phyloP scores from a whole-genome alignment of 2,329 filamentous ascomycete species.

The Ceratocystis huliohia region DNA sequence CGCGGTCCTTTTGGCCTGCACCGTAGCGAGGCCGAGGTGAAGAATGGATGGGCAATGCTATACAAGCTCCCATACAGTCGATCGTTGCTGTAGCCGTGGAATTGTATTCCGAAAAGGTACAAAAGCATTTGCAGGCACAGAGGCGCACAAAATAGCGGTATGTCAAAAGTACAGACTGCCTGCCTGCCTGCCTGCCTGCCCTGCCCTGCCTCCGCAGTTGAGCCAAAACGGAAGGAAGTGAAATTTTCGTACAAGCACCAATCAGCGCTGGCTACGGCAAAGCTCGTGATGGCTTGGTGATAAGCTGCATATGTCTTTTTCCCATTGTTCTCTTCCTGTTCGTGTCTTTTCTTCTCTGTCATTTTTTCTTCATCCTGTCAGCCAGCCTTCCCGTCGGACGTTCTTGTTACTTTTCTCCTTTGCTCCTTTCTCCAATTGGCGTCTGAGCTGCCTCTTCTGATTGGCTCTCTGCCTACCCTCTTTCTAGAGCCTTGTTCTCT shows the following conservation, averaged over 20 bases:
- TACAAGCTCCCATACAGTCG: no score
- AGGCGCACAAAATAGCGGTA: no score
- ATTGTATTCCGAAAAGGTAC: no score
- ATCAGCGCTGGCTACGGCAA: neutral
- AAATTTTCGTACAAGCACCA: neutral
- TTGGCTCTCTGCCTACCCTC: neutral
- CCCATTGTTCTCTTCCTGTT: neutral
- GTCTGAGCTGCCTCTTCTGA: neutral
- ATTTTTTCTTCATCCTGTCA: no score
- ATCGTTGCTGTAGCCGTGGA: no score
- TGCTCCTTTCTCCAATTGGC: neutral
- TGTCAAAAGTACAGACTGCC: no score
- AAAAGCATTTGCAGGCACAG: no score
- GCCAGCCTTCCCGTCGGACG: neutral
- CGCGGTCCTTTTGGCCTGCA: neutral
- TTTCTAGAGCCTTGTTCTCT: neutral
- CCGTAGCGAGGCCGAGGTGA: neutral
- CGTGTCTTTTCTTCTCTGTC: neutral
- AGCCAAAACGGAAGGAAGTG: neutral
- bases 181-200: no score
- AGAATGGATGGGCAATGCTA: neutral
- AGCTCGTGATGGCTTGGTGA: neutral
- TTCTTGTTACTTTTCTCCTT: neutral
- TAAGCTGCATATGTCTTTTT: neutral
- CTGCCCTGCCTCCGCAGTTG: neutral